Evolutionary conservation across 2,329 filamentous ascomycete species (phyloP).

Genomic region (Diaporthe eres): DNA sequence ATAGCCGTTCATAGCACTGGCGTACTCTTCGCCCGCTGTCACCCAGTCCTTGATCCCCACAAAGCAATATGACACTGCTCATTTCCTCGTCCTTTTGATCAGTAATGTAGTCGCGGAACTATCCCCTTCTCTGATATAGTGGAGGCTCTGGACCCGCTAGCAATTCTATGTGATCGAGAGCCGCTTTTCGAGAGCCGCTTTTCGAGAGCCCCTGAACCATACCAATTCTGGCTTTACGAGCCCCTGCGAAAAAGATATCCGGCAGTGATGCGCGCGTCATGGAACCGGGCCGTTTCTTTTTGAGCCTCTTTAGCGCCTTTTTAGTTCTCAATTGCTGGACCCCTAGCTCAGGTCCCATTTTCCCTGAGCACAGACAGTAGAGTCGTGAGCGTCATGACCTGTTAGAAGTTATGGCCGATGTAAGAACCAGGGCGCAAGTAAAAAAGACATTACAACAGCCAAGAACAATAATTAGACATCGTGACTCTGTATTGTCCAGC

Average conservation of each 20-base stretch:
- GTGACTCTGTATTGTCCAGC: too few species aligned
- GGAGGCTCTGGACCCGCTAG: neutral
- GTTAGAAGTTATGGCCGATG: neutral
- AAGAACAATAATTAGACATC: neutral
- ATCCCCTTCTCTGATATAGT: too few species aligned
- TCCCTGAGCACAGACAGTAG: slow-evolving; percentile 9
- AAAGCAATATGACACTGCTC: too few species aligned
- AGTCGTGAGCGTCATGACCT: slow-evolving; percentile 19
- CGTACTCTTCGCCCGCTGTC: too few species aligned
- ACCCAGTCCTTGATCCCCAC: too few species aligned
- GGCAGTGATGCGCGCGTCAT: slow-evolving; percentile 7
- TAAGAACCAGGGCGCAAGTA: neutral
- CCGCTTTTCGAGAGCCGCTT: neutral
- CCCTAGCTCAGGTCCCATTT: neutral
- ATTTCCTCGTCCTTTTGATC: too few species aligned
- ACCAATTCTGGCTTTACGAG: neutral
- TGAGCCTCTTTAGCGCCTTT: neutral
- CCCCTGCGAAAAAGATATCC: neutral
- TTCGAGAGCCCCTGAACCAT: slow-evolving; percentile 6
- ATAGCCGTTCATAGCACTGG: neutral
- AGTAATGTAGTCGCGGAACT: too few species aligned
- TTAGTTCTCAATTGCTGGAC: neutral
- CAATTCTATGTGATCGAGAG: neutral
- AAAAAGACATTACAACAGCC: neutral
- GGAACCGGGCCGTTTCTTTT: slow-evolving; percentile 1